Evolutionary conservation across 352 stramenopile species (phyloP).

Genomic region (Peronospora belbahrii): DNA sequence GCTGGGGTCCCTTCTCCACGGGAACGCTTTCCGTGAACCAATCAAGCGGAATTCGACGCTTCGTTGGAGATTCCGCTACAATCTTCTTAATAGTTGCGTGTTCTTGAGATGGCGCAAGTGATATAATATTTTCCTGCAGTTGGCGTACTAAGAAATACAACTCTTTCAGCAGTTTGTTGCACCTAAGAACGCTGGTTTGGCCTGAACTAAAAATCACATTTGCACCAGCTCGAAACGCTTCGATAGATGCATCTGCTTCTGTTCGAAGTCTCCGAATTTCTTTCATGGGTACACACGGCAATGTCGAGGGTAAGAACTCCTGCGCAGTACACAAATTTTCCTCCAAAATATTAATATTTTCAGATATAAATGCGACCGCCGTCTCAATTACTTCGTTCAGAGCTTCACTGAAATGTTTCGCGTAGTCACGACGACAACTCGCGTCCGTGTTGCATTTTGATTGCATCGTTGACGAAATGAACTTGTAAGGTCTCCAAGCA

Average conservation of each 20-base stretch:
- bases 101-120: constrained; percentile 45
- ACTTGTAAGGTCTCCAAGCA: constrained; percentile 68
- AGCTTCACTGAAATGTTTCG: constrained; percentile 39
- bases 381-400: constrained; percentile 36
- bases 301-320: constrained; percentile 49
- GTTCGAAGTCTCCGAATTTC: constrained; percentile 47
- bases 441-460: constrained; percentile 37
- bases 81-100: constrained; percentile 79
- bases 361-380: constrained; percentile 35
- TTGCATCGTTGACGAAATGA: constrained; percentile 74
- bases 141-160: constrained; percentile 49
- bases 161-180: constrained; percentile 55
- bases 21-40: constrained; percentile 55
- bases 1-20: constrained; percentile 21
- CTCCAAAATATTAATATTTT: constrained; percentile 66
- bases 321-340: constrained; percentile 56
- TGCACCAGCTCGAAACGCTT: constrained; percentile 28
- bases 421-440: constrained; percentile 37
- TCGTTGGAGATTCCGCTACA: constrained; percentile 50
- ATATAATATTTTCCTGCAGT: constrained; percentile 50
- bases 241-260: constrained; percentile 30
- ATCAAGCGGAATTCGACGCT: constrained; percentile 65
- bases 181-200: constrained; percentile 50
- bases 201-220: constrained; percentile 21
- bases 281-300: constrained; percentile 44